These are phyloP conservation scores for Cutaneotrichosporon mucoides DNA, from an alignment of 1,284 basidiomycete species.

Conservation along the genomic window DNA sequence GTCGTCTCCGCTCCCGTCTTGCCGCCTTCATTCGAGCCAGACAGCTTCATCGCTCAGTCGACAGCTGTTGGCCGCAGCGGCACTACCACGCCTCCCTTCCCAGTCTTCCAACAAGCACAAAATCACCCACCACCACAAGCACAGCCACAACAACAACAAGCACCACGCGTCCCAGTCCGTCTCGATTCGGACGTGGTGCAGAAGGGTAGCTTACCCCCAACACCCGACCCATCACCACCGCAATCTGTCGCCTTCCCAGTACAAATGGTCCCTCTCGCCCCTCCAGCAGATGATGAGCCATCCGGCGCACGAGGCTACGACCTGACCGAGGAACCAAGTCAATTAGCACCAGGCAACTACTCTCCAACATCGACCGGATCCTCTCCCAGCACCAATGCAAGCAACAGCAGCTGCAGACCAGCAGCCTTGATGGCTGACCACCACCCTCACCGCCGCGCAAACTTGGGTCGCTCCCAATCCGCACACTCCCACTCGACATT, in stretches of 20 bases:
- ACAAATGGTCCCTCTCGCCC: constrained; percentile 31
- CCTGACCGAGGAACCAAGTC: neutral
- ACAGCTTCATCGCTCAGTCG: neutral
- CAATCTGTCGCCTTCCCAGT: constrained; percentile 15
- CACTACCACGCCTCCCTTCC: constrained; percentile 5
- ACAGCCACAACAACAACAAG: constrained; percentile 1
- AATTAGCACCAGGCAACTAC: neutral
- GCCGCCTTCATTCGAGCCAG: constrained; percentile 17
- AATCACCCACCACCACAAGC: neutral
- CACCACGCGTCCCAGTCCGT: neutral
- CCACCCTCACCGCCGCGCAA: neutral
- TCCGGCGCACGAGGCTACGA: neutral
- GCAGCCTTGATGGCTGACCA: neutral
- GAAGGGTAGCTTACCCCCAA: constrained; percentile 26
- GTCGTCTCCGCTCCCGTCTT: constrained; percentile 16
- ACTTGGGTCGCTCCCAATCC: neutral
- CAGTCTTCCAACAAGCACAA: neutral
- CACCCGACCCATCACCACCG: constrained; percentile 33
- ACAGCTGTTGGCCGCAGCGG: neutral
- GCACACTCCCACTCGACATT: neutral
- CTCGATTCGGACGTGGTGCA: constrained; percentile 17
- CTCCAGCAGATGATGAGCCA: constrained; percentile 23
- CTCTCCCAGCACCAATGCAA: constrained; percentile 9
- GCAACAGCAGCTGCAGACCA: neutral
- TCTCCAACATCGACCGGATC: constrained; percentile 7